Conservation (phyloP, 139 green algal genomes). For the Chlorella sp. region DNA sequence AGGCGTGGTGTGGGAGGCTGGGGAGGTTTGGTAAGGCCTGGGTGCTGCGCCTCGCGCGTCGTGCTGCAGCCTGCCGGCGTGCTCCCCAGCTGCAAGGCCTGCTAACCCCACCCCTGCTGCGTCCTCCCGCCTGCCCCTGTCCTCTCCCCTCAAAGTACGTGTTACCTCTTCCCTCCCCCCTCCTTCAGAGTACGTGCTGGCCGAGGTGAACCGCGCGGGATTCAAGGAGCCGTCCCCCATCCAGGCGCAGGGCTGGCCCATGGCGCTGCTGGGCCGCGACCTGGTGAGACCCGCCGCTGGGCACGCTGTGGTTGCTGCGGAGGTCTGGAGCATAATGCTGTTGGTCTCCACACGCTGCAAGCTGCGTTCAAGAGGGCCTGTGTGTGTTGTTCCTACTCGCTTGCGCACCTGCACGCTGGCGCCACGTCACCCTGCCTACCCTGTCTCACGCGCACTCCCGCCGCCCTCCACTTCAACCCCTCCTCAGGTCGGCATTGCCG, state of each 20-base stretch:
- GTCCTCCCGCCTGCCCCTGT: not conserved
- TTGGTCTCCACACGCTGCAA: too few relatives aligned
- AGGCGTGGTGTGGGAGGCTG: too few relatives aligned
- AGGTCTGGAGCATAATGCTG: too few relatives aligned
- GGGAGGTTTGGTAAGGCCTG: too few relatives aligned
- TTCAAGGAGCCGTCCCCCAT: slow-evolving; percentile 90
- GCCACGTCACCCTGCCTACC: too few relatives aligned
- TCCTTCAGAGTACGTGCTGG: slow-evolving; percentile 84
- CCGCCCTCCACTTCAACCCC: too few relatives aligned
- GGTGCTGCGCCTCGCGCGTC: too few relatives aligned
- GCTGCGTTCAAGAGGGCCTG: too few relatives aligned
- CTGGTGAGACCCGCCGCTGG: slow-evolving; percentile 38
- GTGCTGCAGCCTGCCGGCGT: not conserved
- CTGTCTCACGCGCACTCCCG: too few relatives aligned
- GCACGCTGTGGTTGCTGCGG: too few relatives aligned
- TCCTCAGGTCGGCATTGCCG: slow-evolving; percentile 72
- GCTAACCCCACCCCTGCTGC: not conserved
- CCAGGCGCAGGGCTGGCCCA: slow-evolving; percentile 91
- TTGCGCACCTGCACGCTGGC: too few relatives aligned
- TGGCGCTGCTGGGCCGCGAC: slow-evolving; percentile 87
- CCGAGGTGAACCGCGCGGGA: slow-evolving; percentile 79
- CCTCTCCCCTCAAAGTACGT: not conserved
- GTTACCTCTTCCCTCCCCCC: not conserved
- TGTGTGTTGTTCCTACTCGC: too few relatives aligned
- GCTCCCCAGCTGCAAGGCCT: not conserved